Evolutionary conservation across 768 basidiomycete species (phyloP).

Genomic region (Suillus placidus): DNA sequence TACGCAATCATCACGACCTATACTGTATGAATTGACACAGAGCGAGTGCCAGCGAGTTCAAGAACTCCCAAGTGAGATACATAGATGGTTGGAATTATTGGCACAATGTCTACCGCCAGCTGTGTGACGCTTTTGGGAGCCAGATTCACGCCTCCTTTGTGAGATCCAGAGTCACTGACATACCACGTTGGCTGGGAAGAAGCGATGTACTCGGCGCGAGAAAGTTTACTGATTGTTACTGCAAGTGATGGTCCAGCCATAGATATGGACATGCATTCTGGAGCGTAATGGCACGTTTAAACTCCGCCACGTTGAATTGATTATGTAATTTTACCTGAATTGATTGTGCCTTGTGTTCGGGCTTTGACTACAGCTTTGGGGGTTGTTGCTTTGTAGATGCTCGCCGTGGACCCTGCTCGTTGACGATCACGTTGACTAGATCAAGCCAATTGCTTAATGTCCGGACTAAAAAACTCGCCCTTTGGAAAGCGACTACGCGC

Average conservation of each 20-base stretch:
- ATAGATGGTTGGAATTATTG: no score
- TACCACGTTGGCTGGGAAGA: no score
- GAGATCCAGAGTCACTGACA: no score
- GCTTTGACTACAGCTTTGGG: conserved; percentile 1
- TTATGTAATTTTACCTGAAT: neutral
- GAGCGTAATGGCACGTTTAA: neutral
- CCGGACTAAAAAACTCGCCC: conserved; percentile 80
- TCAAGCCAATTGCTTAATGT: conserved; percentile 44
- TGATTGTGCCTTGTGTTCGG: neutral
- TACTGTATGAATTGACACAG: neutral
- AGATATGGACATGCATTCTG: no score
- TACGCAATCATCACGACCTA: neutral
- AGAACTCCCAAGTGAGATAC: neutral
- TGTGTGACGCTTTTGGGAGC: no score
- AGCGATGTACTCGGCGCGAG: no score
- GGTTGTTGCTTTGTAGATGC: neutral
- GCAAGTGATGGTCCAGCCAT: no score
- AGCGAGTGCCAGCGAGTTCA: neutral
- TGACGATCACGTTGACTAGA: neutral
- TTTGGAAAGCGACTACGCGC: conserved; percentile 84
- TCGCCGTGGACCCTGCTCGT: neutral
- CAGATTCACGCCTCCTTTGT: no score
- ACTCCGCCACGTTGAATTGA: neutral
- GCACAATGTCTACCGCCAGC: no score
- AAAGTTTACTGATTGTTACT: no score